Percentiles rank a stretch among this genome's conserved stretches.
phyloP scores from a whole-genome alignment of 257 asterid genomes.

The Gardenia jasminoides region DNA sequence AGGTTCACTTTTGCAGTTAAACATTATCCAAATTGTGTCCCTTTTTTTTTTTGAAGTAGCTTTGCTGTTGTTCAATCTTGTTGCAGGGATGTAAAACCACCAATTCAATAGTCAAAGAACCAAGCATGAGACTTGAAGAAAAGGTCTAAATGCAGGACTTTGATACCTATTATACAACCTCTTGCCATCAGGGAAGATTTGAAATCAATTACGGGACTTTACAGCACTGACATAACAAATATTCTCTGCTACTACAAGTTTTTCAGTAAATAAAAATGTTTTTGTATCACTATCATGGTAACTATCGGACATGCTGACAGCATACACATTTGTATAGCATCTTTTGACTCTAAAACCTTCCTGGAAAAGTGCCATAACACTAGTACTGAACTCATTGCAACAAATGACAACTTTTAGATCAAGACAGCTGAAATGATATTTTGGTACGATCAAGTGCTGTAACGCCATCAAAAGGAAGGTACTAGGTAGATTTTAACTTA shows the following conservation, averaged over 20 bases:
- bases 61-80: neutral
- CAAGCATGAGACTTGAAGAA: neutral
- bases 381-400: neutral
- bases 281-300: too few species aligned
- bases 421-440: neutral
- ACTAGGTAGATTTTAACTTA: constrained; percentile 39
- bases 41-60: neutral
- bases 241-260: neutral
- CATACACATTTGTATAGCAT: neutral
- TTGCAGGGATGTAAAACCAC: neutral
- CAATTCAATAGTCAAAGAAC: neutral
- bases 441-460: constrained; percentile 2
- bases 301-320: neutral
- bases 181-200: too few species aligned
- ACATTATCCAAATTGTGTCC: neutral
- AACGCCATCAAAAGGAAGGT: neutral
- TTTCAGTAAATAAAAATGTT: neutral
- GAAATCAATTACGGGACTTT: neutral
- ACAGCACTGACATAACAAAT: neutral
- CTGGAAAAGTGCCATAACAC: neutral
- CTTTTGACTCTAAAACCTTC: neutral
- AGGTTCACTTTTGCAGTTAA: neutral
- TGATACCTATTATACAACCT: too few species aligned
- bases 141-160: too few species aligned
- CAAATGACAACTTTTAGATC: neutral